Evolutionary conservation across 2,329 filamentous ascomycete species (phyloP).

Genomic region (Leptographium wingfieldii): DNA sequence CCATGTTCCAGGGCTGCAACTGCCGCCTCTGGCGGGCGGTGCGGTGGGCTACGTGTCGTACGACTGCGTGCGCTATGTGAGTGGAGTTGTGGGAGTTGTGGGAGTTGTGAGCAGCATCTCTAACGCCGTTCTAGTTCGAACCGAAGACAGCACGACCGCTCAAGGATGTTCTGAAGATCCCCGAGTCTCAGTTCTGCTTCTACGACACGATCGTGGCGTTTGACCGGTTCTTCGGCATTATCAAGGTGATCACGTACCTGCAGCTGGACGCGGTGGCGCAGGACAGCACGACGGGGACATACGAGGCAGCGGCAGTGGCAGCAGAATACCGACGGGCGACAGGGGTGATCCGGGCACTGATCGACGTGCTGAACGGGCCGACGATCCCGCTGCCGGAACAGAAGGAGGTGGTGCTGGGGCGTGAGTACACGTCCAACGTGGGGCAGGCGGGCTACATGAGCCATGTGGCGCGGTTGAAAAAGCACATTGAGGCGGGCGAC

Average conservation of each 20-base stretch:
- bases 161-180: slow-evolving; percentile 78
- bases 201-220: slow-evolving; percentile 91
- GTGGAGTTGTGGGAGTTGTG: not conserved
- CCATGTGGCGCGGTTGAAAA: slow-evolving; percentile 77
- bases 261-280: slow-evolving; percentile 41
- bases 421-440: slow-evolving; percentile 85
- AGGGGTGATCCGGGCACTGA: slow-evolving; percentile 49
- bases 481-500: slow-evolving; percentile 82
- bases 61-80: slow-evolving; percentile 68
- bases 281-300: slow-evolving; percentile 3
- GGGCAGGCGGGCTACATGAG: slow-evolving; percentile 76
- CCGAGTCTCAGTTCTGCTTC: slow-evolving; percentile 93
- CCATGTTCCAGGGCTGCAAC: slow-evolving; percentile 64
- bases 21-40: slow-evolving; percentile 81
- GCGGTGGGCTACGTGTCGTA: slow-evolving; percentile 96
- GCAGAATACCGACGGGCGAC: slow-evolving; percentile 58
- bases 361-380: slow-evolving; percentile 59
- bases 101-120: not conserved
- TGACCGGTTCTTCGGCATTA: slow-evolving; percentile 84
- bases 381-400: slow-evolving; percentile 70
- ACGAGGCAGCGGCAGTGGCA: slow-evolving; percentile 31
- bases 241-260: slow-evolving; percentile 90
- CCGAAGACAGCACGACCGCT: slow-evolving; percentile 84
- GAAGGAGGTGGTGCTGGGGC: slow-evolving; percentile 55
- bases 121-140: slow-evolving; percentile 54